phyloP scores from a whole-genome alignment of 2,329 filamentous ascomycete species.

The Byssoonygena ceratinophila region DNA sequence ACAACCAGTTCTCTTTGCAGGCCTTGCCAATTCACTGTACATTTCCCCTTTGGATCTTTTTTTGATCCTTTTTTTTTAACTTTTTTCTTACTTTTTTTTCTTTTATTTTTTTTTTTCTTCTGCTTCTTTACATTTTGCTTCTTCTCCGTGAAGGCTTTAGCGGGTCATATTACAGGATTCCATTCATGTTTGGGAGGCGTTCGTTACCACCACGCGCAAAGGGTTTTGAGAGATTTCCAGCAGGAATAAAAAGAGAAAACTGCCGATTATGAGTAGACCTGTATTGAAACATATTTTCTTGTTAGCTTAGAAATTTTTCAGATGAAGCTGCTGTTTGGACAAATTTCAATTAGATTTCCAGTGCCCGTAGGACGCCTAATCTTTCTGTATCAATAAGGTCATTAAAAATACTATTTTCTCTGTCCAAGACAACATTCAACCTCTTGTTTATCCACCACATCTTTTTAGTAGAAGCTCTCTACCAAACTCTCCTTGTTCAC shows the following conservation, averaged over 20 bases:
- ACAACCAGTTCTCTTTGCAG: background rate
- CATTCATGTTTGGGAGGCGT: background rate
- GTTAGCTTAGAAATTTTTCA: background rate
- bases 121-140: background rate
- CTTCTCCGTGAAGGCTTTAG: slow-evolving; percentile 1
- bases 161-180: slow-evolving; percentile 1
- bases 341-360: background rate
- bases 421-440: background rate
- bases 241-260: background rate
- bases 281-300: too few species aligned
- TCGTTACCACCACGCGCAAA: background rate
- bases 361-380: background rate
- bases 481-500: slow-evolving; percentile 94
- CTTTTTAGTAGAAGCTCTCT: slow-evolving; percentile 81
- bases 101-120: too few species aligned
- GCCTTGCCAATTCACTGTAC: too few species aligned
- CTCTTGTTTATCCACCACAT: background rate
- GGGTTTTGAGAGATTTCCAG: background rate
- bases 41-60: background rate
- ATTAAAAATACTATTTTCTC: background rate
- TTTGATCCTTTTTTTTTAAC: background rate
- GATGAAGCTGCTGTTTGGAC: background rate
- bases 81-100: too few species aligned
- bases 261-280: background rate
- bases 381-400: background rate